Base-by-base conservation (phyloP, 2,329 filamentous ascomycete genomes). In the Hortaea werneckii region DNA sequence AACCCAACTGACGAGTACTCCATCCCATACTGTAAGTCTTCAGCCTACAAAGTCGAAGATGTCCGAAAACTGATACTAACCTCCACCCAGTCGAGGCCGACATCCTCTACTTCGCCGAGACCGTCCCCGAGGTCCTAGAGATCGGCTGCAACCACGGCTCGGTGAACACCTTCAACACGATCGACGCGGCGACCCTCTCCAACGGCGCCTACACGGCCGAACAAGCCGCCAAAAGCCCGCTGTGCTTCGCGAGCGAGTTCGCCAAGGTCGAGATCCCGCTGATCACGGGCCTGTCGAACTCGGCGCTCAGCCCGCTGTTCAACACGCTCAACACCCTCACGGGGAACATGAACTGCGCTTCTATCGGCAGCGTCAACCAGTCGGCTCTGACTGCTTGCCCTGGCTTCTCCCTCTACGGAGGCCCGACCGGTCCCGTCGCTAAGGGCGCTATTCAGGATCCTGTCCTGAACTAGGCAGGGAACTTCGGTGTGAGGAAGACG, bases 171-270 rank as follows among this genome's bases (percentile, higher is more conserved):
- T 59, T 61, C 55, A 54, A 55, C 28, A 51, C 54, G 20, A 45
- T 68, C 49, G 56, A 66, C 50, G 42, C 64, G 6, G 50, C 41
- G 8, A 52, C 61, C 38, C 46, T 71, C 10, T 66, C 65, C 32
- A 61, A 58, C 43, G 67, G 67, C 27, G 63, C 74, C 0, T 67
- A 70, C 46, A 74, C 70, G 48, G 50, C 59, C 5, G 48, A 58
- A 11, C 50, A 59, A 45, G 48, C 50, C 20, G 53, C 54, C 28
- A 40, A 42, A 28, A 59, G 52, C 53, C 59, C 58, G 0, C 11
- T 57, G 29, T 61, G 58, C 50, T 59, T 59, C 50, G 55, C 49
- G 11, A 30, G 42, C 10, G 49, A 50, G 43, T 58, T 54, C 42
- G 52, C 51, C 11, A 43, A 47, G 29, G 54, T 51, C 5, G 48